phyloP scores from a whole-genome alignment of 108 stramenopile species.

The Ochromonas danica region DNA sequence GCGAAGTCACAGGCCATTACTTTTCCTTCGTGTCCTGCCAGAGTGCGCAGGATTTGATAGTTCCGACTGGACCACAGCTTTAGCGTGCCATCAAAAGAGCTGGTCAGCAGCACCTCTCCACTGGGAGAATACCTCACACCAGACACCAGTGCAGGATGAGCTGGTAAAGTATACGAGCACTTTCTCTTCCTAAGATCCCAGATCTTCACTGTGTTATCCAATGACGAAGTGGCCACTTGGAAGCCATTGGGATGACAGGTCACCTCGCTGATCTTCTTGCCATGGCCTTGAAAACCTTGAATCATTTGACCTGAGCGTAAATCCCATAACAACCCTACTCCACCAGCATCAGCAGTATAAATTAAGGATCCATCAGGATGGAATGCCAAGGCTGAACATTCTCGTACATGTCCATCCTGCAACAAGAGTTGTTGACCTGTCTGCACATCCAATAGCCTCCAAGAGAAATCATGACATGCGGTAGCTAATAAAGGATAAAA shows the following conservation, averaged over 20 bases:
- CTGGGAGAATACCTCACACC: constrained; percentile 68
- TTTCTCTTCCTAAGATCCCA: constrained; percentile 86
- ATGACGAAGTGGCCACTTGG: constrained; percentile 86
- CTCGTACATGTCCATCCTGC: constrained; percentile 89
- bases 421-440: constrained; percentile 78
- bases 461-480: constrained; percentile 92
- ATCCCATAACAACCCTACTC: constrained; percentile 92
- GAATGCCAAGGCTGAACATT: constrained; percentile 86
- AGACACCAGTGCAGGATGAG: constrained; percentile 84
- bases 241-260: constrained; percentile 72
- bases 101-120: constrained; percentile 80
- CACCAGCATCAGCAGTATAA: constrained; percentile 87
- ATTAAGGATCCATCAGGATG: constrained; percentile 89
- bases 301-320: constrained; percentile 70
- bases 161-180: constrained; percentile 79
- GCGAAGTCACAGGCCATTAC: constrained; percentile 47
- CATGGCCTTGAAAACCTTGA: constrained; percentile 50
- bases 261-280: constrained; percentile 43
- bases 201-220: constrained; percentile 85
- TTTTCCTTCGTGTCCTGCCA: constrained; percentile 53
- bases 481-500: constrained; percentile 76
- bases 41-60: constrained; percentile 45
- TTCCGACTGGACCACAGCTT: constrained; percentile 71
- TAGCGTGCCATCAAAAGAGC: constrained; percentile 86
- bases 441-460: constrained; percentile 97